Percentiles rank a stretch among this genome's conserved stretches.
These are phyloP conservation scores for Amylocarpus encephaloides DNA, from an alignment of 2,329 filamentous ascomycete species.

Conservation along the genomic window DNA sequence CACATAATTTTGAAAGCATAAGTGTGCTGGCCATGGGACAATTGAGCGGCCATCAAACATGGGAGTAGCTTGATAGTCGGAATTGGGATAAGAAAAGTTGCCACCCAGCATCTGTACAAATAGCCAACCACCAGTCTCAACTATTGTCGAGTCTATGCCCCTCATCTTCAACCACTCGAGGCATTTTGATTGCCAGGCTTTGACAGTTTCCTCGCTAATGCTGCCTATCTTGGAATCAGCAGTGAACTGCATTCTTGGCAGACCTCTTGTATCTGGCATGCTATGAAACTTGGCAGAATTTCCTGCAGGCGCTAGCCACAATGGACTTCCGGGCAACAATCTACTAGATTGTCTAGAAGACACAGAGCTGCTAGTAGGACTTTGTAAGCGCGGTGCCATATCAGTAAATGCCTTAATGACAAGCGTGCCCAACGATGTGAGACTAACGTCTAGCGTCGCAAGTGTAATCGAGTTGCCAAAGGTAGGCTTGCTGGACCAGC, in stretches of 20 bases:
- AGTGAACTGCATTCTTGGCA: slow-evolving; percentile 14
- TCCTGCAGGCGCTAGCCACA: slow-evolving; percentile 31
- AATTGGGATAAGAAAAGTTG: slow-evolving; percentile 19
- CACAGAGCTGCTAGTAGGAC: slow-evolving; percentile 11
- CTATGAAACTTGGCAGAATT: slow-evolving; percentile 28
- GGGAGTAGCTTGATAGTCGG: slow-evolving; percentile 20
- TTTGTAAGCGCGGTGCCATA: slow-evolving; percentile 23
- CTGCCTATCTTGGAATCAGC: slow-evolving; percentile 12
- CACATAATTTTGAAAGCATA: slow-evolving; percentile 28
- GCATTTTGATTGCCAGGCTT: slow-evolving; percentile 28
- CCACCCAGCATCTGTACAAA: slow-evolving; percentile 27
- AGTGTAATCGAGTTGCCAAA: slow-evolving; percentile 20
- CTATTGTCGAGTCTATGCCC: slow-evolving; percentile 22
- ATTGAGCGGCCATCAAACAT: slow-evolving; percentile 24
- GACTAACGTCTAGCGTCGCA: slow-evolving; percentile 29
- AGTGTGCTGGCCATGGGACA: slow-evolving; percentile 30
- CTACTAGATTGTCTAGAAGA: slow-evolving; percentile 2
- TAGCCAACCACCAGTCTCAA: slow-evolving; percentile 30
- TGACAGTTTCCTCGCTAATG: slow-evolving; percentile 21
- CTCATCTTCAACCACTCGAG: slow-evolving; percentile 30
- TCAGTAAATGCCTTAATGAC: slow-evolving; percentile 29
- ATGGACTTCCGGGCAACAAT: slow-evolving; percentile 18
- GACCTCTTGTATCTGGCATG: slow-evolving; percentile 17
- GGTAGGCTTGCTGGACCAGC: background rate
- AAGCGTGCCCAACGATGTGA: slow-evolving; percentile 30